Evolutionary conservation across 2,329 filamentous ascomycete species (phyloP).

Genomic region (Taxawa tesnikishii): DNA sequence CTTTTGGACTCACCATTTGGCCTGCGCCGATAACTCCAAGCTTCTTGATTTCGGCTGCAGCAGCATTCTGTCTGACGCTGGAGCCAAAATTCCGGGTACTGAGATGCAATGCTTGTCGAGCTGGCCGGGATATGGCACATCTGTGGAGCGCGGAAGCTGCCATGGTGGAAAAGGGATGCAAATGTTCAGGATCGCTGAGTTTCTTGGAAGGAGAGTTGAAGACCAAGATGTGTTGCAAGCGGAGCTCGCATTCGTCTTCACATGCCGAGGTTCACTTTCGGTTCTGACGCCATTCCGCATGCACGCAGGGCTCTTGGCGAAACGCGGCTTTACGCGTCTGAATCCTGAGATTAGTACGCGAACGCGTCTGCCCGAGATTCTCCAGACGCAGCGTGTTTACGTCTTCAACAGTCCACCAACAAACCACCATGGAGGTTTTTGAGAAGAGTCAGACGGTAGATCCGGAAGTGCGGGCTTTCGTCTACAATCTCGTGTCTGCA

Average conservation of each 20-base stretch:
- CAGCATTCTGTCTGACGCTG: slow-evolving; percentile 29
- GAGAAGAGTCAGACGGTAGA: slow-evolving; percentile 46
- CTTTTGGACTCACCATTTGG: slow-evolving; percentile 60
- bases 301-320: no score
- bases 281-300: no score
- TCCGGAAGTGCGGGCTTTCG: slow-evolving; percentile 82
- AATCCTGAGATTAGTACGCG: no score
- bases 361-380: no score
- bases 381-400: no score
- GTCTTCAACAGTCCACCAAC: no score
- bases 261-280: neutral
- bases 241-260: slow-evolving; percentile 1
- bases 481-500: slow-evolving; percentile 87
- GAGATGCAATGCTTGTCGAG: neutral
- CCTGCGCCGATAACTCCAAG: slow-evolving; percentile 89
- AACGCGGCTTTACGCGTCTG: neutral
- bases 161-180: neutral
- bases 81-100: slow-evolving; percentile 48
- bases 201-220: neutral
- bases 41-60: slow-evolving; percentile 63
- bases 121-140: slow-evolving; percentile 1
- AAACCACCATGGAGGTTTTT: slow-evolving; percentile 14
- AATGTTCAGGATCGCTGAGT: no score
- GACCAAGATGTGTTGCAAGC: neutral
- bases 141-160: neutral